Evolutionary conservation across 768 basidiomycete species (phyloP), one percentile per base, ranked within the genome.

Genomic region (Strobilomyces echinocephalus): DNA sequence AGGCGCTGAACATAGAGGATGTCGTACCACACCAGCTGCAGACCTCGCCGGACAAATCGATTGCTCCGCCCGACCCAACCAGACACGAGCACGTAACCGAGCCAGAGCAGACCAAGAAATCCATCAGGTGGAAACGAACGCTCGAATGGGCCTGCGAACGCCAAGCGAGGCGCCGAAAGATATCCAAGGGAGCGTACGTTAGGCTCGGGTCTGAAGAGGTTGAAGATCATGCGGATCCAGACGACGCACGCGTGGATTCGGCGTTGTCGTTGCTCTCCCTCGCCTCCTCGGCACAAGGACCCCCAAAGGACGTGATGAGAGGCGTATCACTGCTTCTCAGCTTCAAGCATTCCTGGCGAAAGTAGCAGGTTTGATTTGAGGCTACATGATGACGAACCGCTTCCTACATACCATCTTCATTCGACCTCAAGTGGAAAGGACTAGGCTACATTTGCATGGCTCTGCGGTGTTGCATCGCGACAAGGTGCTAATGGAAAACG

Each of bases 111-210:
- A 26, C 36, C 53, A 56, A 54, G 44, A 59, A 46, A 18, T 8
- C 41, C 8, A 4, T 45, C 36, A 56, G 9, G 42, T 53, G 54
- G 39, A 69, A 66, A 57, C 60, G 59, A 21, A 73, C 71, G 2
- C 69, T 78, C 12, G 76, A 77, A 56, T 77, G 75, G 76, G 76
- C 76, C 14, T 77, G 76, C 55, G 70, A 75, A 24, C 71, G 66
- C 42, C 68, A 69, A 20, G 57, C 70, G 16, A 75, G 74, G 53
- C 74, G 74, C 18, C 64, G 65, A 35, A 72, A 69, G 52, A 45
- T 59, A 36, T 56, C 49, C 47, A 67, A 46, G 43, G 59, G 59
- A 34, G 56, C 49, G 38, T 53, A 61, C 24, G 40, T 38, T 16
- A 47, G 60, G 44, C 56, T 61, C 10, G 54, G 30, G 6, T 64